Base-by-base conservation (phyloP, 2,329 filamentous ascomycete species). In the Apiospora phragmitis region DNA sequence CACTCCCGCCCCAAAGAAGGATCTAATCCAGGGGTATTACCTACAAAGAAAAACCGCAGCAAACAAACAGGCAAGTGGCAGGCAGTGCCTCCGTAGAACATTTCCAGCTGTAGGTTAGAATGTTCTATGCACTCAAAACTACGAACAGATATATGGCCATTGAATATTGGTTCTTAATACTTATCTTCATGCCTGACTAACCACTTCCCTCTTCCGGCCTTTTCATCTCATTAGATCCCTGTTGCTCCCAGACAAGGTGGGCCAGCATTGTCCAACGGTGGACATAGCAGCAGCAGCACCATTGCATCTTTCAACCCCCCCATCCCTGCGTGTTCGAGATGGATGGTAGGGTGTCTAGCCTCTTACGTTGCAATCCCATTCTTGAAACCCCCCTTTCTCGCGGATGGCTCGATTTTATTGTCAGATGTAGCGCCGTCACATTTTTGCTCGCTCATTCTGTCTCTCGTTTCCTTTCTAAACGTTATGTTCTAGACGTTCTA, bases 281-380 rank as follows among this genome's bases (percentile, higher is more conserved):
- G 29, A 35, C 29, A 59, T 59, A 26, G 26, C 29, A 4, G 26
- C 3, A 51, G 24, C 24, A 51, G 24, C 11, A 47, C n/a, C 26
- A 62, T 62, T 18, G 55, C 55, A 62, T 62, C 55, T 62, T 62
- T 35, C 32, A 5, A 29, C 26, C 16, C 55, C 55, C 55, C 55
- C 55, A 62, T 38, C 55, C 55, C 55, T 62, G 55, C 29, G 55
- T 62, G 55, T 62, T 62, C 55, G 55, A 62, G 55, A 62, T 62
- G 55, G 55, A 62, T 62, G 29, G 11, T 32, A 35, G 55, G 32
- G 55, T 62, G 51, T 62, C 55, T 62, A 62, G 55, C 55, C 55
- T 62, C 55, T 38, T 62, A 62, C 55, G 55, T 38, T n/a, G 32
- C 55, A 62, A 62, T 62, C 55, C 55, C 32, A 38, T 62, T 62